Evolutionary conservation across 768 basidiomycete genomes (phyloP), one percentile per base, ranked within the genome.

Genomic region (Boletus coccyginus): DNA sequence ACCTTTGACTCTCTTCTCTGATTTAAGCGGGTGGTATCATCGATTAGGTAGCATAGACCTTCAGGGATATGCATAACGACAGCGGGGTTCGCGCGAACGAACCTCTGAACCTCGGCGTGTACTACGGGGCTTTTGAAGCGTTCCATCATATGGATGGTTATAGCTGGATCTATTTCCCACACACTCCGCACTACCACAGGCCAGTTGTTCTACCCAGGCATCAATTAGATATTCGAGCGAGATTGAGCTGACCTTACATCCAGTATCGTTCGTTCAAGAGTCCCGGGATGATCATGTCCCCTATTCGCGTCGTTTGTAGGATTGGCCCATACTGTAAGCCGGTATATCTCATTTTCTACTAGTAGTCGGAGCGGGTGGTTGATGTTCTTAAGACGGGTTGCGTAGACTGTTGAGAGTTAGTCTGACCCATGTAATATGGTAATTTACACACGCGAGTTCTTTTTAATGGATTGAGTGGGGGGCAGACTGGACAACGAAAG

Each of bases 261-360:
- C 0, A 80, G 65, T 60, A 88, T 75, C 19, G 79, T 78, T 58
- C 82, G 78, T 69, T 91, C 85, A 17, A 78, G 66, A 68, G 74
- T 76, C 9, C 79, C 79, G 39, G 79, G 63, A 43, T 87, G 75
- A 66, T 93, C 88, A 1, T 70, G 64, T 17, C 88, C 88, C 60
- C 87, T 84, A 61, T 81, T 84, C 6, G 77, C 63, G 59, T 97
- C 95, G 56, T 87, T 89, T 32, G 81, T 79, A 0, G 93, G 92
- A 70, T 98, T 98, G 43, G 78, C 78, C 97, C 97, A 98, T 9
- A 98, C 94, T 5, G 76, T 81, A 42, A 98, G 73, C 16, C 94
- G 81, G 63, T 80, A 84, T 42, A 98, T 85, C 69, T 99, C 97
- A 66, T 92, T 94, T 70, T 96, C 93, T 8, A 94, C 85, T 13